phyloP scores from a whole-genome alignment of 192 early-diverging fungal species.

The Pilaira anomala region DNA sequence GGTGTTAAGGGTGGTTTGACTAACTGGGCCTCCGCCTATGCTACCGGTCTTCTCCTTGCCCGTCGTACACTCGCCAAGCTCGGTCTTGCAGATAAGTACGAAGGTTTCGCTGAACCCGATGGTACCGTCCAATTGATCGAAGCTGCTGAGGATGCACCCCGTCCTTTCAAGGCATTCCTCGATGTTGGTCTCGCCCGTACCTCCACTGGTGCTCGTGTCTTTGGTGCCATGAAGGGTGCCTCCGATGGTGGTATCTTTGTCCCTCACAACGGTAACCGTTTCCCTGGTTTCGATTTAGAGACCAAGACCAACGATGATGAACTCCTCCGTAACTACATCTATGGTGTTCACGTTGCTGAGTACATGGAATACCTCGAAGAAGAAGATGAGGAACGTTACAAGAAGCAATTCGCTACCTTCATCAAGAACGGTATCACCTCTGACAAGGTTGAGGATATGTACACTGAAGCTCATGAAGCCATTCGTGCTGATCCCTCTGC shows the following conservation, averaged over 20 bases:
- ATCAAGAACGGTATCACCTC: constrained; percentile 82
- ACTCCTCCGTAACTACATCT: constrained; percentile 94
- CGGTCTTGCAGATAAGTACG: constrained; percentile 93
- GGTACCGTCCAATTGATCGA: constrained; percentile 88
- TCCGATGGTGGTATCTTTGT: constrained; percentile 97
- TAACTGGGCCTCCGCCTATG: constrained; percentile 99
- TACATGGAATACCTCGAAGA: constrained; percentile 98
- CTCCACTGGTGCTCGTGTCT: constrained; percentile 96
- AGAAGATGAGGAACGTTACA: constrained; percentile 98
- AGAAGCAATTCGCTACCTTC: constrained; percentile 92
- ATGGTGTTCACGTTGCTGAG: constrained; percentile 94
- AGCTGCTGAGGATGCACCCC: constrained; percentile 85
- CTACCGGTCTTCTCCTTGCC: constrained; percentile 95
- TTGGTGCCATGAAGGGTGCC: constrained; percentile 98
- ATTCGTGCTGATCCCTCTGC: constrained; percentile 86
- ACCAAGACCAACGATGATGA: constrained; percentile 89
- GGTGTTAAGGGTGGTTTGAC: constrained; percentile 98
- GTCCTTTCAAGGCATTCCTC: constrained; percentile 97
- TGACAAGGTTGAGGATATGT: constrained; percentile 94
- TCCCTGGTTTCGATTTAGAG: constrained; percentile 93
- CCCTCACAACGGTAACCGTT: constrained; percentile 94
- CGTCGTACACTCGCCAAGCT: constrained; percentile 95
- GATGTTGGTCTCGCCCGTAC: constrained; percentile 96
- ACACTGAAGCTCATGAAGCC: constrained; percentile 85
- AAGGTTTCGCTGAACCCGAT: constrained; percentile 88